These are phyloP conservation scores for Picea abies DNA, from an alignment of 83 land plant genomes.

Conservation along the genomic window DNA sequence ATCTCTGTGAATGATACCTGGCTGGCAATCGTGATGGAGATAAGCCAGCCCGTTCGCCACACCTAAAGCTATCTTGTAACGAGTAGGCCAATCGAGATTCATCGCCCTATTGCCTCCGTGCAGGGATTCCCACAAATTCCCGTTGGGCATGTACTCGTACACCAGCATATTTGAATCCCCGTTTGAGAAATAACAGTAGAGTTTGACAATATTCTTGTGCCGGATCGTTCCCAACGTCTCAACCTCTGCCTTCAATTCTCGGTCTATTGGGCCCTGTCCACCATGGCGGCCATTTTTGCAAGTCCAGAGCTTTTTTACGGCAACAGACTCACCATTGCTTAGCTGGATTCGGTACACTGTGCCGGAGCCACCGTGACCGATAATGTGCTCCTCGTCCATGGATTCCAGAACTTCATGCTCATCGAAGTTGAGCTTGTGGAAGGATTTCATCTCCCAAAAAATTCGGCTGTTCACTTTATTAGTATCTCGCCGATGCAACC, in stretches of 20 bases:
- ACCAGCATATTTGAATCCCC: constrained; percentile 55
- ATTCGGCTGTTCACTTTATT: constrained; percentile 26
- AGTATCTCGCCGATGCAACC: constrained; percentile 13
- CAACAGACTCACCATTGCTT: constrained; percentile 49
- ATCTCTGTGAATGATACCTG: constrained; percentile 75
- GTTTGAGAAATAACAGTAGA: constrained; percentile 60
- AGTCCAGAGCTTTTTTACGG: constrained; percentile 68
- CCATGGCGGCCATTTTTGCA: constrained; percentile 28
- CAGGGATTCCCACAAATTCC: constrained; percentile 72
- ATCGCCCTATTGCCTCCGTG: constrained; percentile 24
- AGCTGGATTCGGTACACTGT: constrained; percentile 60
- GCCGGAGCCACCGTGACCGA: constrained; percentile 73
- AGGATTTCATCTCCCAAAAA: constrained; percentile 52
- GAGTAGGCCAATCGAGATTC: constrained; percentile 56
- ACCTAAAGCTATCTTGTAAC: constrained; percentile 68
- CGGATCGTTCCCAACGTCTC: constrained; percentile 13
- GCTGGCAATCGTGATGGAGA: constrained; percentile 64
- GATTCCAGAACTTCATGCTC: constrained; percentile 18
- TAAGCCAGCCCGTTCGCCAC: constrained; percentile 76
- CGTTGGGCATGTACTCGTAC: constrained; percentile 19
- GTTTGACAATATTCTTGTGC: constrained; percentile 19
- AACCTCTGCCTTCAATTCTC: constrained; percentile 56
- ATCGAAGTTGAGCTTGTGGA: constrained; percentile 41
- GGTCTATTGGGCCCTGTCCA: constrained; percentile 21
- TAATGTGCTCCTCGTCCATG: constrained; percentile 59